Evolutionary conservation across 2,329 filamentous ascomycete species (phyloP).

Genomic region (Triangularia setosa): DNA sequence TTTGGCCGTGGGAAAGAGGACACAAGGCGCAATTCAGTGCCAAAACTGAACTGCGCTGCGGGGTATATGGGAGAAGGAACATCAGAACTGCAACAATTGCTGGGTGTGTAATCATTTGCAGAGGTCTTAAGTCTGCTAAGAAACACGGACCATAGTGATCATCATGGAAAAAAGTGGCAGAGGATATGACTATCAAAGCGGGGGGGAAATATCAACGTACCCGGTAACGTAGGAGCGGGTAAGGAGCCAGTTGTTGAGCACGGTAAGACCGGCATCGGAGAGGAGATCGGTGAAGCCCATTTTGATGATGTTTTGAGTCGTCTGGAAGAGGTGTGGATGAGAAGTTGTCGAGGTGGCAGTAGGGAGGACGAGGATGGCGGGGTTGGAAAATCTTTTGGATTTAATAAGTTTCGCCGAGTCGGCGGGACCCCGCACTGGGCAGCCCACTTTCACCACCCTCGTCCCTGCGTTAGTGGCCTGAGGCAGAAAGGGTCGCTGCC

Average conservation of each 20-base stretch:
- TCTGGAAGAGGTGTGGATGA: constrained; percentile 1
- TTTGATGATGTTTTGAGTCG: constrained; percentile 16
- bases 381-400: constrained; percentile 23
- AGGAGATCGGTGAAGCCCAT: constrained; percentile 30
- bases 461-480: constrained; percentile 5
- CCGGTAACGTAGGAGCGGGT: constrained; percentile 29
- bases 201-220: constrained; percentile 19
- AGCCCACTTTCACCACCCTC: not conserved
- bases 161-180: constrained; percentile 51
- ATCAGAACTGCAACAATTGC: constrained; percentile 66
- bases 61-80: not conserved
- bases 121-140: constrained; percentile 77
- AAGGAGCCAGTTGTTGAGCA: constrained; percentile 30
- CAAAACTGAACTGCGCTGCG: not conserved
- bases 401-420: constrained; percentile 12
- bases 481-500: constrained; percentile 13
- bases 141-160: constrained; percentile 85
- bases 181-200: not conserved
- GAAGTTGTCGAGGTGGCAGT: constrained; percentile 10
- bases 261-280: constrained; percentile 28
- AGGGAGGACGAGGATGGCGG: constrained; percentile 16
- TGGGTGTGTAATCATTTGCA: constrained; percentile 61
- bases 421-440: constrained; percentile 19
- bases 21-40: not conserved
- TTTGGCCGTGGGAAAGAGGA: not conserved